phyloP scores from a whole-genome alignment of 2,329 filamentous ascomycete genomes.

The Aspergillaceae sp. region DNA sequence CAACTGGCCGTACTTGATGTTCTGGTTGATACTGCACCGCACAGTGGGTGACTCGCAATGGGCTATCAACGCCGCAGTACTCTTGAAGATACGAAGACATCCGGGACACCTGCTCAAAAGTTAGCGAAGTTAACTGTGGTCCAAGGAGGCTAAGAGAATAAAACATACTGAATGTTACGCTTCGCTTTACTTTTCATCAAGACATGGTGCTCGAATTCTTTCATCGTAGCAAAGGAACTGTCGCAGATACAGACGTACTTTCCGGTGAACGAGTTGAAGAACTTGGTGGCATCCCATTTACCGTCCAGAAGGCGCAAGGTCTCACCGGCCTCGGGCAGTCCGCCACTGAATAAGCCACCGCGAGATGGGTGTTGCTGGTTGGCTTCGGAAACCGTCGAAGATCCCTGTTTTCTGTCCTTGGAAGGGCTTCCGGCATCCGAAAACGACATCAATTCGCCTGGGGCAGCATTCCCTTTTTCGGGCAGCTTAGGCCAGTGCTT shows the following conservation, averaged over 20 bases:
- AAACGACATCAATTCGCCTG: conserved; percentile 15
- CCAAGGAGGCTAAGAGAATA: background rate
- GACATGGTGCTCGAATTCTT: conserved; percentile 28
- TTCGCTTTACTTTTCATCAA: conserved; percentile 10
- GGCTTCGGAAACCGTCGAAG: background rate
- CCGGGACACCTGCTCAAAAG: conserved; percentile 25
- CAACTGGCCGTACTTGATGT: conserved; percentile 22
- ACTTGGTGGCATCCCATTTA: conserved; percentile 22
- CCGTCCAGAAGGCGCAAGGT: conserved; percentile 9
- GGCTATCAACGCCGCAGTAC: conserved; percentile 29
- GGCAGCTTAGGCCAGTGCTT: conserved; percentile 19
- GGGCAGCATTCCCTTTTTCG: background rate
- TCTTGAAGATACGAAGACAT: conserved; percentile 32
- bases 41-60: conserved; percentile 32
- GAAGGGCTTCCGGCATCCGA: conserved; percentile 3
- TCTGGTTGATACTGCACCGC: conserved; percentile 27
- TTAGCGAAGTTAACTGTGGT: background rate
- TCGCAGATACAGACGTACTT: conserved; percentile 30
- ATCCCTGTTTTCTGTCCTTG: conserved; percentile 3
- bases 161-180: conserved; percentile 12
- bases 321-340: conserved; percentile 5
- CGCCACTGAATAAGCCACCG: conserved; percentile 1
- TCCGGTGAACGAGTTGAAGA: conserved; percentile 21
- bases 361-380: too few relatives aligned
- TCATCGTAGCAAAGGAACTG: conserved; percentile 13